Evolutionary conservation across 2,329 filamentous ascomycete species (phyloP), one percentile per base, ranked within the genome.

Genomic region (Calonectria hongkongensis): DNA sequence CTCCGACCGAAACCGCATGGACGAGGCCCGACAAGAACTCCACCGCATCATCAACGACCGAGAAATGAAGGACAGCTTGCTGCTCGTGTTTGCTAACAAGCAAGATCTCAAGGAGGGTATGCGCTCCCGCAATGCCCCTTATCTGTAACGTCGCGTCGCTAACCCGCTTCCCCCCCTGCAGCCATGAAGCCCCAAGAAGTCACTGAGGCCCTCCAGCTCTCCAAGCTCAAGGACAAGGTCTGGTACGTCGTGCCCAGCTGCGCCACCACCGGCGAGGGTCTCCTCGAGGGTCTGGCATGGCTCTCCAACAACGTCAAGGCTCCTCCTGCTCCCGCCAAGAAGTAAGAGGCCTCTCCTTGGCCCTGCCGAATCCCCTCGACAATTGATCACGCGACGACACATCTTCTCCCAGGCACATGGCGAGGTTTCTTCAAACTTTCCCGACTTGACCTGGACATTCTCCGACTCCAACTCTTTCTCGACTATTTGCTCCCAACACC

Each of bases 21-120:
- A 97, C 70, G 97, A 98, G 87, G 97, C 97, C 70, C 92, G 93
- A 80, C 94, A 95, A 84, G 97, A 99, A 86, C 89, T 99, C 77
- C 95, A 98, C 88, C 94, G 96, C 83, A 98, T 98, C 87, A 95
- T 98, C 87, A 97, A 98, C 86, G 97, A 98, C 85, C 93, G 96
- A 76, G 97, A 99, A 89, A 96, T 98, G 92, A 96, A 97, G 87
- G 96, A 98, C 83, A 96, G 95, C 74, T 89, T 98, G 80, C 88
- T 99, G 79, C 88, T 98, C 73, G 96, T 99, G 50, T 98, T 99
- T 85, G 97, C 97, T 82, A 99, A 99, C 89, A 99, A 99, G 91
- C 97, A 98, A 87, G 97, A 99, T 91, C 88, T 98, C 79, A 89
- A 91, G 72, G 94, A 95, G 83, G 92, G 95, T 94, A 86, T 70